Conservation (phyloP, 148 eudicot genomes). For the Talinum fruticosum region DNA sequence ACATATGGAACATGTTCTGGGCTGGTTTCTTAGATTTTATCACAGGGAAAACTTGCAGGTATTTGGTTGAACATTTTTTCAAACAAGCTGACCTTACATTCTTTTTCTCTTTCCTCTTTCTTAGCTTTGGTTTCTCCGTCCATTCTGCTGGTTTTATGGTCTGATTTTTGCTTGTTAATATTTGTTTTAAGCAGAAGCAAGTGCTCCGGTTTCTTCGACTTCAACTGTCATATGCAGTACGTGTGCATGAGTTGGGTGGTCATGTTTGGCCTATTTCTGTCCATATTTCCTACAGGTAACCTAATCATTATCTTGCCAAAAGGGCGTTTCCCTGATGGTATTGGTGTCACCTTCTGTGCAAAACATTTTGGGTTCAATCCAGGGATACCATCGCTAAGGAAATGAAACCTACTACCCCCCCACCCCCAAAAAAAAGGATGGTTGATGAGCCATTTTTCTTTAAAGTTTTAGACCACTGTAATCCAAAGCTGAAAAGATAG, state of each 20-base stretch:
- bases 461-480: neutral
- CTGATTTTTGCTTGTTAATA: conserved; percentile 3
- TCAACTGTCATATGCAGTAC: conserved; percentile 87
- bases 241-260: conserved; percentile 89
- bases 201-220: conserved; percentile 79
- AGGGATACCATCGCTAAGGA: too few species aligned
- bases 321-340: too few species aligned
- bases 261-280: conserved; percentile 67
- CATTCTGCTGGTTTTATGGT: neutral
- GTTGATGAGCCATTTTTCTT: neutral
- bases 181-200: conserved; percentile 53
- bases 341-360: too few species aligned
- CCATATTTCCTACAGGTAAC: conserved; percentile 82
- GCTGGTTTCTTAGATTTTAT: conserved; percentile 61
- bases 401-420: neutral
- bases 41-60: conserved; percentile 91
- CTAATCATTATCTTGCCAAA: neutral
- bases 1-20: conserved; percentile 73
- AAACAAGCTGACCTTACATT: neutral
- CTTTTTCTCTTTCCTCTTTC: neutral
- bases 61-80: neutral
- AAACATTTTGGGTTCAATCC: too few species aligned
- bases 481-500: neutral
- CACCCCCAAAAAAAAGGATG: neutral
- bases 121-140: neutral